Conservation (phyloP, 208 protist species). For the Naegleria lovaniensis region DNA sequence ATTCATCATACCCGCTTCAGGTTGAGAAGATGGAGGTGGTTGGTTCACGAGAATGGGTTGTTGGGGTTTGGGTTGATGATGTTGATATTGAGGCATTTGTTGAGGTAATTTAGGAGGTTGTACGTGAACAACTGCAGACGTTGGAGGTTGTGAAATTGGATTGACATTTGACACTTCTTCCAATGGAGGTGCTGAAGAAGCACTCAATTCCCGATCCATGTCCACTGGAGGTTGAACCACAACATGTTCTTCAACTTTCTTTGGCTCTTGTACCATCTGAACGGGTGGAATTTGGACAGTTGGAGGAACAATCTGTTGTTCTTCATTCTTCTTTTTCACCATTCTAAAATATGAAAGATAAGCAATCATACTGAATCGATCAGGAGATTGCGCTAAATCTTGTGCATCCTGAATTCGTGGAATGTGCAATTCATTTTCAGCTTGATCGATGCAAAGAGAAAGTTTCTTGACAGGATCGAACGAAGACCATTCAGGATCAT, state of each 20-base stretch:
- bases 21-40: background rate
- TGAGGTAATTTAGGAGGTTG: background rate
- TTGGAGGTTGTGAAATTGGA: background rate
- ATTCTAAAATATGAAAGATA: background rate
- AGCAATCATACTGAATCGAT: background rate
- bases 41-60: no score
- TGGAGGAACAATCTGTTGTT: background rate
- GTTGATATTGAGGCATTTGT: background rate
- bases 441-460: background rate
- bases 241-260: no score
- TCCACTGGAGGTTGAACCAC: no score
- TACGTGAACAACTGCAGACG: background rate
- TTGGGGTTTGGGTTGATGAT: no score
- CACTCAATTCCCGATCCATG: no score
- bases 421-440: background rate
- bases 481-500: background rate
- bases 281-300: no score
- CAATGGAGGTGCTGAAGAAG: no score
- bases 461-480: background rate
- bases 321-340: background rate
- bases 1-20: no score
- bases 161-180: background rate
- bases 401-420: background rate
- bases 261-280: no score
- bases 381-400: background rate